A percentile compares a stretch with the other conserved stretches of the same genome.
phyloP scores from a whole-genome alignment of 2,329 filamentous ascomycete genomes.

The Zasmidium cellare region DNA sequence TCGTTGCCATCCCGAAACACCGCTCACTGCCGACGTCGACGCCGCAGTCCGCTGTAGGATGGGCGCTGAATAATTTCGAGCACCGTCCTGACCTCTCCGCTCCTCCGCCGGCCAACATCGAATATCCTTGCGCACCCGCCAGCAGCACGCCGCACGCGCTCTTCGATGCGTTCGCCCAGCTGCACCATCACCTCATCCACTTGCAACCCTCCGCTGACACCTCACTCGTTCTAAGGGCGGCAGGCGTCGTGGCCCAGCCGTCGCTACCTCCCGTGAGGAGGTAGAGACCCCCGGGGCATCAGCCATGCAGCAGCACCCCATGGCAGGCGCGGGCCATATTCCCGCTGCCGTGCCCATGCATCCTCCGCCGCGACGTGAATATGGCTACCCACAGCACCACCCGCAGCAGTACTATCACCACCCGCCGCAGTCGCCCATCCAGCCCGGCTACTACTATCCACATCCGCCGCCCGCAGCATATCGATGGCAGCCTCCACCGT shows the following conservation, averaged over 20 bases:
- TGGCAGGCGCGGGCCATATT: not conserved
- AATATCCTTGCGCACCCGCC: not conserved
- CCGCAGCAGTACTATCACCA: conserved; percentile 33
- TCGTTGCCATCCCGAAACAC: not conserved
- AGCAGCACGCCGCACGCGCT: not conserved
- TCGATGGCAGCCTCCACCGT: conserved; percentile 42
- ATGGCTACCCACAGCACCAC: conserved; percentile 13
- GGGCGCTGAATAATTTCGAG: not conserved
- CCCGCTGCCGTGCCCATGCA: not conserved
- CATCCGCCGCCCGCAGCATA: conserved; percentile 29
- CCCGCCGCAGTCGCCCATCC: conserved; percentile 38
- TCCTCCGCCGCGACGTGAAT: not conserved
- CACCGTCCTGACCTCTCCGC: not conserved
- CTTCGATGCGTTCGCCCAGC: not conserved
- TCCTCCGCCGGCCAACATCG: not conserved
- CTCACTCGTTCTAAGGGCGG: not conserved
- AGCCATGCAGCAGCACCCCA: not conserved
- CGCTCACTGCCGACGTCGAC: not conserved
- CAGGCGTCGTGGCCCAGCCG: not conserved
- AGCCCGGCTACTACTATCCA: conserved; percentile 41
- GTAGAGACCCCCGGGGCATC: not conserved
- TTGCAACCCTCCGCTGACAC: not conserved
- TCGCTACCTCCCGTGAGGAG: not conserved
- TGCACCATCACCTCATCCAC: not conserved
- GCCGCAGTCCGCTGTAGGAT: not conserved